These are phyloP conservation scores for Sistotremastrum niveocremeum DNA, from an alignment of 768 basidiomycete genomes.

Conservation along the genomic window DNA sequence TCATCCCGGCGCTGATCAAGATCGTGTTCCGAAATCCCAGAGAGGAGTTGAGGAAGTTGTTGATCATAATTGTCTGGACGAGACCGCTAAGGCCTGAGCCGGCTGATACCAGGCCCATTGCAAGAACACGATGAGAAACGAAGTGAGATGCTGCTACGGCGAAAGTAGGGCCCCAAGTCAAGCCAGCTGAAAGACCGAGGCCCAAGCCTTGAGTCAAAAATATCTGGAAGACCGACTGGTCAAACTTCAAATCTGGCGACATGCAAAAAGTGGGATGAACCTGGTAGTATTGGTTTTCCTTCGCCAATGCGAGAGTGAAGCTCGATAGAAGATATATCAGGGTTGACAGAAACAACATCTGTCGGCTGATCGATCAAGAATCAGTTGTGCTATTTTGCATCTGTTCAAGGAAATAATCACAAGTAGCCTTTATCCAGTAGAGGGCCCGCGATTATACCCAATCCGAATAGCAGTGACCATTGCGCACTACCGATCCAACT, in stretches of 20 bases:
- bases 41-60: too few species aligned
- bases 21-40: too few species aligned
- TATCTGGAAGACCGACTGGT: constrained; percentile 22
- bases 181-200: constrained; percentile 32
- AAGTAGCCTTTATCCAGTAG: too few species aligned
- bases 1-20: too few species aligned
- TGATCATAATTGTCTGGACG: constrained; percentile 51
- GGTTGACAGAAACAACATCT: too few species aligned
- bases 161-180: constrained; percentile 34
- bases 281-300: constrained; percentile 30
- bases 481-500: too few species aligned
- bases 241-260: background rate
- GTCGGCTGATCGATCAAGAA: too few species aligned
- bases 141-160: constrained; percentile 43
- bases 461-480: too few species aligned
- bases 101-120: constrained; percentile 43
- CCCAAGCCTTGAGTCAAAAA: constrained; percentile 40
- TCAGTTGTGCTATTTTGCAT: too few species aligned
- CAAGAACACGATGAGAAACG: constrained; percentile 30
- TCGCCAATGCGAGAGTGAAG: constrained; percentile 35
- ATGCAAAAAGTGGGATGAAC: constrained; percentile 10
- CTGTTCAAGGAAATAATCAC: too few species aligned
- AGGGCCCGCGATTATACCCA: too few species aligned
- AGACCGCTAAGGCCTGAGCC: constrained; percentile 49
- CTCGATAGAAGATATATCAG: too few species aligned